Percentiles rank a stretch among this genome's conserved stretches.
These are phyloP conservation scores for Diaporthe humulicola DNA, from an alignment of 2,329 filamentous ascomycete genomes.

Conservation along the genomic window DNA sequence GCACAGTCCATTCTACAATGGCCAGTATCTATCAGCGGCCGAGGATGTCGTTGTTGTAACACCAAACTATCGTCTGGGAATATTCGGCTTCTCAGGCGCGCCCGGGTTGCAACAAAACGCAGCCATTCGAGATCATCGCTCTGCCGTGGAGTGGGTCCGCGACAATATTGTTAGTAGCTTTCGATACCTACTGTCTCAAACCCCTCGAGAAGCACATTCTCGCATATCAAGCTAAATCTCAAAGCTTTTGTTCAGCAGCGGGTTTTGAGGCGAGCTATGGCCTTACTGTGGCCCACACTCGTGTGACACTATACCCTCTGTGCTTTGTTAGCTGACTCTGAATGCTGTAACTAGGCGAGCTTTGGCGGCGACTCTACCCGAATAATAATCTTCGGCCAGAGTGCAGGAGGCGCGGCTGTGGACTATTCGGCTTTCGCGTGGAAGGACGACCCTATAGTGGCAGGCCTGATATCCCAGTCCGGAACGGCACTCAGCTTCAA, in stretches of 20 bases:
- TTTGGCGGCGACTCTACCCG: slow-evolving; percentile 31
- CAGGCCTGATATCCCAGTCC: slow-evolving; percentile 26
- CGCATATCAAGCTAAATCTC: neutral
- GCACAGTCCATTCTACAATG: slow-evolving; percentile 24
- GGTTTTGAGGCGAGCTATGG: no score
- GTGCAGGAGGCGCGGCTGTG: slow-evolving; percentile 24
- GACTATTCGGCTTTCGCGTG: slow-evolving; percentile 40
- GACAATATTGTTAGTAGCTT: slow-evolving; percentile 16
- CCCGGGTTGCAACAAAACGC: slow-evolving; percentile 24
- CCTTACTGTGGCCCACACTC: neutral
- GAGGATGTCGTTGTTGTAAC: slow-evolving; percentile 45
- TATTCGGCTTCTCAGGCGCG: slow-evolving; percentile 35
- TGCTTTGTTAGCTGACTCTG: neutral
- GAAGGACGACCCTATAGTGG: slow-evolving; percentile 15
- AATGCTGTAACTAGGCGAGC: neutral
- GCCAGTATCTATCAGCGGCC: slow-evolving; percentile 19
- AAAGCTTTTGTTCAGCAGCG: neutral
- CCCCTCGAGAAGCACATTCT: neutral
- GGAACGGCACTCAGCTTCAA: slow-evolving; percentile 34
- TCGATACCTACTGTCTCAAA: neutral
- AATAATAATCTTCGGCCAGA: slow-evolving; percentile 30
- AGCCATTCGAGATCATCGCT: slow-evolving; percentile 31
- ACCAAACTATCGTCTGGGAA: slow-evolving; percentile 26
- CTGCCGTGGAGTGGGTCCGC: slow-evolving; percentile 30
- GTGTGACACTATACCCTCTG: neutral